These are phyloP conservation scores for Eucalyptus urophylla DNA, from an alignment of 345 rosid species.

Conservation along the genomic window DNA sequence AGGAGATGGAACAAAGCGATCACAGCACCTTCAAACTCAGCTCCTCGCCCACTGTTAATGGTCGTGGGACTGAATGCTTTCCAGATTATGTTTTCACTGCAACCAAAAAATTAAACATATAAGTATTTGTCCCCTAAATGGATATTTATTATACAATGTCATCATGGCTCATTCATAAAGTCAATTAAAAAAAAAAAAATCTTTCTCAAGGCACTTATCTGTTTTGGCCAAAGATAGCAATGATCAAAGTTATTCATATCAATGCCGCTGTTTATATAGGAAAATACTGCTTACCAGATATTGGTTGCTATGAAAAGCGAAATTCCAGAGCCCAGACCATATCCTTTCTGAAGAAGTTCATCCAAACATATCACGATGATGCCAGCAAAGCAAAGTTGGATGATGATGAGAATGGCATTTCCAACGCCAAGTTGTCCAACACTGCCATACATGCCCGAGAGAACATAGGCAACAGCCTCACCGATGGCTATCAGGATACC, in stretches of 20 bases:
- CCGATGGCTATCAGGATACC: slow-evolving; percentile 75
- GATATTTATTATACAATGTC: background rate
- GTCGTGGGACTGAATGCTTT: slow-evolving; percentile 88
- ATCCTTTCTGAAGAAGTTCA: slow-evolving; percentile 82
- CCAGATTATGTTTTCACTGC: slow-evolving; percentile 85
- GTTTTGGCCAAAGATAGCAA: background rate
- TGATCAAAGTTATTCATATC: background rate
- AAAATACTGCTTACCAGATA: slow-evolving; percentile 39
- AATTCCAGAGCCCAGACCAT: slow-evolving; percentile 77
- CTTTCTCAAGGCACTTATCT: background rate
- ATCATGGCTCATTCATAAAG: background rate
- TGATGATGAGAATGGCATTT: slow-evolving; percentile 65
- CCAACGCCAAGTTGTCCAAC: slow-evolving; percentile 78
- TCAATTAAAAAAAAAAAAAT: background rate
- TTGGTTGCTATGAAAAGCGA: slow-evolving; percentile 90
- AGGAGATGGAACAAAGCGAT: slow-evolving; percentile 77
- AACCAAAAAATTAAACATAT: background rate
- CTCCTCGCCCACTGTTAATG: slow-evolving; percentile 82
- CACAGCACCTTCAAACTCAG: slow-evolving; percentile 91
- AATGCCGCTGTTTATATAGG: background rate
- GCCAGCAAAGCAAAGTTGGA: slow-evolving; percentile 78
- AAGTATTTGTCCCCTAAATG: background rate
- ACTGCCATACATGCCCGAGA: slow-evolving; percentile 80
- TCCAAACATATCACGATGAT: slow-evolving; percentile 79
- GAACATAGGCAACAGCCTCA: slow-evolving; percentile 82